Percentiles rank a stretch among this genome's conserved stretches.
phyloP scores from a whole-genome alignment of 2,329 filamentous ascomycete species.

The Diaporthe sp. region DNA sequence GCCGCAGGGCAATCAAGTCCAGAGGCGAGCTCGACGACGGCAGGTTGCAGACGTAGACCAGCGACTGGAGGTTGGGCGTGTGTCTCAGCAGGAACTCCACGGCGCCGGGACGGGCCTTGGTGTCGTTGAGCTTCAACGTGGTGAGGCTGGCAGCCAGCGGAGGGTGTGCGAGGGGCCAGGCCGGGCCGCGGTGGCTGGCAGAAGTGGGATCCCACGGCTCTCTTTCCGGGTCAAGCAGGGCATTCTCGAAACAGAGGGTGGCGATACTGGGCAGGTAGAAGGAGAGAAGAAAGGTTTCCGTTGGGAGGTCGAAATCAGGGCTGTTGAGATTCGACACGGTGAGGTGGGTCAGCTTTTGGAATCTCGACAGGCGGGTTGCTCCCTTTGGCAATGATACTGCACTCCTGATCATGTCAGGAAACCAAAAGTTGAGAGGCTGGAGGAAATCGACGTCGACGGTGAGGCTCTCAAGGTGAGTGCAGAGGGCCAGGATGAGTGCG shows the following conservation, averaged over 20 bases:
- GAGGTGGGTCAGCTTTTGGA: neutral
- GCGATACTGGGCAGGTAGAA: neutral
- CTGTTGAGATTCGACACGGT: neutral
- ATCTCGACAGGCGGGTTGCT: neutral
- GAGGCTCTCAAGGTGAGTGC: conserved; percentile 1
- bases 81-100: neutral
- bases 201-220: neutral
- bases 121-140: neutral
- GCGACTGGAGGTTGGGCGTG: neutral
- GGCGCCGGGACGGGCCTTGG: too few relatives aligned
- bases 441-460: neutral
- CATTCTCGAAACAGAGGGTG: neutral
- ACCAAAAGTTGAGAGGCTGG: neutral
- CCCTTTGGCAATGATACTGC: neutral
- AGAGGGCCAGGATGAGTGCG: neutral
- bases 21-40: neutral
- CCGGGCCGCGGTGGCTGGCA: neutral
- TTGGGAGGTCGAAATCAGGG: neutral
- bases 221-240: neutral
- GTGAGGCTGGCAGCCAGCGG: neutral
- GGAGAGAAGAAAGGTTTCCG: neutral
- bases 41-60: neutral
- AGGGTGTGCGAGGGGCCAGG: neutral
- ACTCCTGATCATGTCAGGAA: neutral
- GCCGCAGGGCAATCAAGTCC: accelerated